Conservation (phyloP, 2,329 filamentous ascomycete species). For the Fusarium continuum region DNA sequence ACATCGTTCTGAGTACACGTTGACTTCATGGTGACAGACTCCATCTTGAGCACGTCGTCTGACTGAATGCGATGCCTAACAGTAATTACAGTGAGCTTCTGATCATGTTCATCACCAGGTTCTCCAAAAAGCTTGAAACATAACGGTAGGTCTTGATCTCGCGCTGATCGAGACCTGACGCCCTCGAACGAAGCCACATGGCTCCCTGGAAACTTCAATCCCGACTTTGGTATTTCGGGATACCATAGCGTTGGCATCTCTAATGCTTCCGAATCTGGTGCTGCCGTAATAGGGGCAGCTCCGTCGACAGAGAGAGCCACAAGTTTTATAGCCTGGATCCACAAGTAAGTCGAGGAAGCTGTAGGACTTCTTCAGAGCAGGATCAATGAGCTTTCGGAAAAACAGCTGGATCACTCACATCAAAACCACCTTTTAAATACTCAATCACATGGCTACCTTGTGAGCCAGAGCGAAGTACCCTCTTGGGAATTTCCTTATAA, state of each 20-base stretch:
- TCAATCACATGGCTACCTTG: background rate
- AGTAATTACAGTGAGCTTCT: background rate
- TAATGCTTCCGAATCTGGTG: too few species aligned
- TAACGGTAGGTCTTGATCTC: background rate
- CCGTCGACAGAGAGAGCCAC: background rate
- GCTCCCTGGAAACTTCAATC: background rate
- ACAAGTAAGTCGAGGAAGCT: background rate
- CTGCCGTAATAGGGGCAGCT: background rate
- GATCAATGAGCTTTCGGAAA: background rate
- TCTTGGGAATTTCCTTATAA: background rate
- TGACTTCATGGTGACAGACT: background rate
- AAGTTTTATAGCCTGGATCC: background rate
- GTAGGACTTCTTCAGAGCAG: too few species aligned
- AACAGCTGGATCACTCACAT: background rate
- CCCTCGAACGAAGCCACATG: background rate
- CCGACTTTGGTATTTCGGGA: background rate
- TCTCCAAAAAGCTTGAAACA: background rate
- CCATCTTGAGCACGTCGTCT: background rate
- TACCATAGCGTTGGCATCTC: background rate
- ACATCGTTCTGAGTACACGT: background rate
- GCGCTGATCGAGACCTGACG: background rate
- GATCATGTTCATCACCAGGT: background rate
- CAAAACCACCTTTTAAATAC: background rate
- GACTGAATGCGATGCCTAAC: background rate
- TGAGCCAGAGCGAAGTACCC: background rate